Percentiles rank a stretch among this genome's conserved stretches.
These are phyloP conservation scores for Echites panduratus DNA, from an alignment of 257 asterid genomes.

Conservation along the genomic window DNA sequence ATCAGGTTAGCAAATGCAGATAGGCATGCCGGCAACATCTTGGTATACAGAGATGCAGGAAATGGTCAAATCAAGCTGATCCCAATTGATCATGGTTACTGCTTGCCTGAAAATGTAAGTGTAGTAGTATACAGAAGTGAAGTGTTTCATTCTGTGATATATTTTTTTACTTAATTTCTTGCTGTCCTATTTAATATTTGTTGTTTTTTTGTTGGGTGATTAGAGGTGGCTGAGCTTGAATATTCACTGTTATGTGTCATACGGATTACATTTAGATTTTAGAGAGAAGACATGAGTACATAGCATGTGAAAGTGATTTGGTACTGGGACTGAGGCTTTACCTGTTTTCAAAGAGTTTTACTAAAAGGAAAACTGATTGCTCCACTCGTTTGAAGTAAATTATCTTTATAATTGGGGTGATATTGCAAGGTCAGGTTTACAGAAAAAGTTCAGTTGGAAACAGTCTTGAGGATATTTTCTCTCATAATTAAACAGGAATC, in stretches of 20 bases:
- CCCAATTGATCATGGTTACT: slow-evolving; percentile 79
- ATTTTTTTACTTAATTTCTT: not conserved
- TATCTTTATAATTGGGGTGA: not conserved
- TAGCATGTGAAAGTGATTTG: not conserved
- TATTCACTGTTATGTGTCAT: not conserved
- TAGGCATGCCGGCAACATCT: slow-evolving; percentile 69
- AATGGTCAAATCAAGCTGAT: slow-evolving; percentile 46
- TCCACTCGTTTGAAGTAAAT: not conserved
- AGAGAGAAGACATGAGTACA: not conserved
- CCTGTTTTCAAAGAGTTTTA: not conserved
- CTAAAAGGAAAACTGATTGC: not conserved
- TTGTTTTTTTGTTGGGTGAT: too few species aligned
- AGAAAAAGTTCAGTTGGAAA: not conserved
- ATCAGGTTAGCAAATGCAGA: slow-evolving; percentile 76
- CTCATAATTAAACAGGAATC: not conserved
- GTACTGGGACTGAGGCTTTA: not conserved
- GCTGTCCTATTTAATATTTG: not conserved
- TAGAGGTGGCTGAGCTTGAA: not conserved
- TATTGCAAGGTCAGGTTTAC: not conserved
- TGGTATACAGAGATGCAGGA: slow-evolving; percentile 45
- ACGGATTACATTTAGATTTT: not conserved
- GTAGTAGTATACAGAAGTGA: too few species aligned
- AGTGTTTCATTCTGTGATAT: not conserved
- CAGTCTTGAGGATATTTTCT: not conserved
- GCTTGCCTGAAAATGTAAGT: slow-evolving; percentile 77